These are phyloP conservation scores for Nitzschia sp. DNA, from an alignment of 108 stramenopile species.

Conservation along the genomic window DNA sequence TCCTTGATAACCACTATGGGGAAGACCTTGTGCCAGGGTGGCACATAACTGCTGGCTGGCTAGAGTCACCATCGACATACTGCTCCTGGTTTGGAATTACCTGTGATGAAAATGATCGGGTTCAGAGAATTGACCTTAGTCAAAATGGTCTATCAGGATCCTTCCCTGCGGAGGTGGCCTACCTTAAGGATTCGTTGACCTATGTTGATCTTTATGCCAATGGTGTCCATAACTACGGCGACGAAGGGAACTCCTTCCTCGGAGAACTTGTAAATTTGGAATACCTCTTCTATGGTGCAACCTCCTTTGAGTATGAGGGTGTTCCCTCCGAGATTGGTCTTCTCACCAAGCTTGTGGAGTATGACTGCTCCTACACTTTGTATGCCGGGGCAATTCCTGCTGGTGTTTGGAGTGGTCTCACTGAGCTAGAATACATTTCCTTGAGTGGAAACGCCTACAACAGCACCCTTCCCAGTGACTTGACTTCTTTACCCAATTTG, in stretches of 20 bases:
- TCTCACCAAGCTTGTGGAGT: conserved; percentile 27
- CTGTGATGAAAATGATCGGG: conserved; percentile 43
- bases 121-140: conserved; percentile 38
- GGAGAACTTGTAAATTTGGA: conserved; percentile 42
- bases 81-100: conserved; percentile 64
- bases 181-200: conserved; percentile 24
- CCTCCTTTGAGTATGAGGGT: conserved; percentile 35
- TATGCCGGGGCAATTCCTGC: conserved; percentile 18
- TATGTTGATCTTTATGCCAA: conserved; percentile 39
- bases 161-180: conserved; percentile 39
- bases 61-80: conserved; percentile 25
- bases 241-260: conserved; percentile 39
- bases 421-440: conserved; percentile 29
- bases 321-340: conserved; percentile 28
- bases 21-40: conserved; percentile 43
- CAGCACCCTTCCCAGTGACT: conserved; percentile 25
- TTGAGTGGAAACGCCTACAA: conserved; percentile 46
- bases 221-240: conserved; percentile 43
- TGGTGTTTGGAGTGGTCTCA: conserved; percentile 13
- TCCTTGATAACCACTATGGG: conserved; percentile 20
- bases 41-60: conserved; percentile 28
- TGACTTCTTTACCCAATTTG: conserved; percentile 35
- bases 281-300: conserved; percentile 28
- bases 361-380: conserved; percentile 32
- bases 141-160: conserved; percentile 41